Percentiles rank a stretch among this genome's conserved stretches.
Conservation (phyloP, 148 eudicot species). For the Cornus controversa region DNA sequence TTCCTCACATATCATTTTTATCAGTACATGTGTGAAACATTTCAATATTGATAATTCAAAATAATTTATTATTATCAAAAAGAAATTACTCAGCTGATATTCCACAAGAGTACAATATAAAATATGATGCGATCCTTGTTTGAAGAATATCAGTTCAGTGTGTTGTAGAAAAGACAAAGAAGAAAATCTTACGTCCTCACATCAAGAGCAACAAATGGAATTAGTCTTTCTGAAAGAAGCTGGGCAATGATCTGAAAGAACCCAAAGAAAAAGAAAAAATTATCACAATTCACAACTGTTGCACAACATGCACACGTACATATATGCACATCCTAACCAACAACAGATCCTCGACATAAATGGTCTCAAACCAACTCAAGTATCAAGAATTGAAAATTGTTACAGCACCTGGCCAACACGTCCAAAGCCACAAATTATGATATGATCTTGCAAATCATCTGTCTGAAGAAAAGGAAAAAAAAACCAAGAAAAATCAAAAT, state of each 20-base stretch:
- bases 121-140: neutral
- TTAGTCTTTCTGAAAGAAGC: slow-evolving; percentile 93
- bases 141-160: neutral
- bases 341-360: slow-evolving; percentile 2
- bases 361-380: neutral
- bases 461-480: slow-evolving; percentile 53
- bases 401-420: slow-evolving; percentile 91
- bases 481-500: slow-evolving; percentile 10
- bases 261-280: slow-evolving; percentile 10
- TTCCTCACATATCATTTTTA: neutral
- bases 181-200: slow-evolving; percentile 71
- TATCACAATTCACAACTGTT: slow-evolving; percentile 3
- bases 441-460: slow-evolving; percentile 98
- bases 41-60: neutral
- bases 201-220: slow-evolving; percentile 99
- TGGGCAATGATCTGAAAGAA: slow-evolving; percentile 89
- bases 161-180: neutral
- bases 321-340: neutral
- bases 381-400: neutral
- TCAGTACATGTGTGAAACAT: neutral
- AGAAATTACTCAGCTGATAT: neutral
- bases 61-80: neutral
- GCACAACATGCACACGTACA: neutral
- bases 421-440: slow-evolving; percentile 96
- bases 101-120: neutral